Percentiles rank a stretch among this genome's conserved stretches.
These are phyloP conservation scores for Miscanthus lutarioriparius DNA, from an alignment of 176 grass and related monocot species.

Conservation along the genomic window DNA sequence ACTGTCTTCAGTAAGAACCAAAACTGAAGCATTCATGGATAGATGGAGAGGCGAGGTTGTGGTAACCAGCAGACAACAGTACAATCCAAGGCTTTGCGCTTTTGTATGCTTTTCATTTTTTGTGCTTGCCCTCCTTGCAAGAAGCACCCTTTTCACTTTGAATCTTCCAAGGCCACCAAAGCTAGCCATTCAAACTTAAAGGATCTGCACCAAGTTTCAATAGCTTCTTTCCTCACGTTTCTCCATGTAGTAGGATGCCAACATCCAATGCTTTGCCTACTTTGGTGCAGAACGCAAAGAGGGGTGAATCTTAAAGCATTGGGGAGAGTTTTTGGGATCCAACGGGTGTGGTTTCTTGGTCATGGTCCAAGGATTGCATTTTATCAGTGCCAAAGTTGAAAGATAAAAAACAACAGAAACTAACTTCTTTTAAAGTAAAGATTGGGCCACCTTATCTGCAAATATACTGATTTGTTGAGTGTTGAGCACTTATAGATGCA, in stretches of 20 bases:
- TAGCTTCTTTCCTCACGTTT: slow-evolving; percentile 49
- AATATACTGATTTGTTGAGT: slow-evolving; percentile 18
- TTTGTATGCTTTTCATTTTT: slow-evolving; percentile 39
- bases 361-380: slow-evolving; percentile 53
- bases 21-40: not conserved
- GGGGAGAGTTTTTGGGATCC: slow-evolving; percentile 16
- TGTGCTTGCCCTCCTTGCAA: slow-evolving; percentile 43
- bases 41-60: not conserved
- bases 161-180: slow-evolving; percentile 64
- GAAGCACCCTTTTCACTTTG: slow-evolving; percentile 51
- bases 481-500: slow-evolving; percentile 23
- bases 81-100: slow-evolving; percentile 37
- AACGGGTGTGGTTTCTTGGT: slow-evolving; percentile 39
- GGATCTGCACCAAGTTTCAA: slow-evolving; percentile 38
- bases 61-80: slow-evolving; percentile 29
- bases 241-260: slow-evolving; percentile 32
- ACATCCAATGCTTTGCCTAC: slow-evolving; percentile 42
- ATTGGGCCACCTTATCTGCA: slow-evolving; percentile 31
- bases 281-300: slow-evolving; percentile 41
- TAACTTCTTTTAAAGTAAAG: slow-evolving; percentile 43
- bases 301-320: slow-evolving; percentile 51
- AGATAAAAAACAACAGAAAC: slow-evolving; percentile 13
- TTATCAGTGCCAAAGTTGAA: slow-evolving; percentile 48
- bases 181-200: slow-evolving; percentile 53
- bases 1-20: slow-evolving; percentile 37